These are phyloP conservation scores for Sugiyamaella valdiviana DNA, from an alignment of 805 yeast species.

Conservation along the genomic window DNA sequence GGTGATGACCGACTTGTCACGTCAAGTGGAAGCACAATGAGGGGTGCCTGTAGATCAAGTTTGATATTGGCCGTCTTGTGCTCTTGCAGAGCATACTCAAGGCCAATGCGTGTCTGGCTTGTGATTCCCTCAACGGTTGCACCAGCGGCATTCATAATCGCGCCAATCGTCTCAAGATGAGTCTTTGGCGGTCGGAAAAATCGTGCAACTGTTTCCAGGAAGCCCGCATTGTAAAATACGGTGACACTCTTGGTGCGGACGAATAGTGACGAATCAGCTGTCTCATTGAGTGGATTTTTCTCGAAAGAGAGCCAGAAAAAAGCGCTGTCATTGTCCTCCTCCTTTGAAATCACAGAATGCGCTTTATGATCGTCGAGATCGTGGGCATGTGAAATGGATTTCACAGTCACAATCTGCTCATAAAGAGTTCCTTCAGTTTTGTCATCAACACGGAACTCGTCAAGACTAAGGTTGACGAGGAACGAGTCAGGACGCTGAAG, in stretches of 20 bases:
- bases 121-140: conserved; percentile 89
- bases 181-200: conserved; percentile 85
- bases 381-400: conserved; percentile 42
- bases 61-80: conserved; percentile 84
- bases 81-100: conserved; percentile 89
- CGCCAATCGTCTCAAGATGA: conserved; percentile 82
- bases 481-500: conserved; percentile 76
- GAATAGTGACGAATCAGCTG: conserved; percentile 72
- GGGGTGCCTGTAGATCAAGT: conserved; percentile 89
- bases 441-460: conserved; percentile 82
- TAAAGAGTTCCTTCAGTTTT: conserved; percentile 74
- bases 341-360: conserved; percentile 9
- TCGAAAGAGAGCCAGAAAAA: conserved; percentile 81
- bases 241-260: conserved; percentile 82
- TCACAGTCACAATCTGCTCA: conserved; percentile 81
- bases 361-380: conserved; percentile 21
- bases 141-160: conserved; percentile 89
- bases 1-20: conserved; percentile 77
- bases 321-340: conserved; percentile 37
- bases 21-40: conserved; percentile 78
- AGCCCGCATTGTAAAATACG: conserved; percentile 78
- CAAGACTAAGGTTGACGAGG: conserved; percentile 62
- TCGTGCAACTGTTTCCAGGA: conserved; percentile 63
- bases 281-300: conserved; percentile 73
- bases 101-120: conserved; percentile 80